phyloP scores from a whole-genome alignment of 345 rosid genomes.

The Microthlaspi erraticum region DNA sequence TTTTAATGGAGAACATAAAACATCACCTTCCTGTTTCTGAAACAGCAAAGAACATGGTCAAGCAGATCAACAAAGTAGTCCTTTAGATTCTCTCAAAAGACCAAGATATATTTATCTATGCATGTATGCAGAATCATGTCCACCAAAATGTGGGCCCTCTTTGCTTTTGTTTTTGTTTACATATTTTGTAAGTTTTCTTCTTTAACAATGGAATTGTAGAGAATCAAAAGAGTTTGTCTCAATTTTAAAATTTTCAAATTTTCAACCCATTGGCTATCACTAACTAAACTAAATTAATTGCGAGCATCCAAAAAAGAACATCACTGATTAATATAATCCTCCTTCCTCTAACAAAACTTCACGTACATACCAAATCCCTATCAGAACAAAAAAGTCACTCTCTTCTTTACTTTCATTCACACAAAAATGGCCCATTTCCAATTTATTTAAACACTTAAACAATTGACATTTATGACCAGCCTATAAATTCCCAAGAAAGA shows the following conservation, averaged over 20 bases:
- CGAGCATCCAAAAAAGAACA: constrained; percentile 35
- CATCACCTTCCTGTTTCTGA: constrained; percentile 7
- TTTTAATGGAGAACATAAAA: constrained; percentile 19
- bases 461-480: constrained; percentile 24
- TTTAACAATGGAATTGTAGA: constrained; percentile 1
- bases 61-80: constrained; percentile 28
- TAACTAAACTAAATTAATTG: constrained; percentile 23
- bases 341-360: constrained; percentile 26
- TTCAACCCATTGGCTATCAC: constrained; percentile 5
- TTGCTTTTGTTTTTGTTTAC: constrained; percentile 7
- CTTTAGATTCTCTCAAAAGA: constrained; percentile 34
- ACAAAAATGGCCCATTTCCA: constrained; percentile 25
- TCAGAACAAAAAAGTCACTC: neutral
- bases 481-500: neutral
- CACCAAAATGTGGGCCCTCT: constrained; percentile 23
- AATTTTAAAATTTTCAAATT: neutral
- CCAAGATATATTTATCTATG: constrained; percentile 11
- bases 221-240: constrained; percentile 20
- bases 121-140: constrained; percentile 16
- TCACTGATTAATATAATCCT: constrained; percentile 15
- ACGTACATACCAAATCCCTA: constrained; percentile 23
- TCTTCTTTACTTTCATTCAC: constrained; percentile 22
- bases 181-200: neutral
- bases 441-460: neutral
- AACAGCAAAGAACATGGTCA: constrained; percentile 25